These are phyloP conservation scores for Candida yuanshanica DNA, from an alignment of 805 yeast species.

Conservation along the genomic window DNA sequence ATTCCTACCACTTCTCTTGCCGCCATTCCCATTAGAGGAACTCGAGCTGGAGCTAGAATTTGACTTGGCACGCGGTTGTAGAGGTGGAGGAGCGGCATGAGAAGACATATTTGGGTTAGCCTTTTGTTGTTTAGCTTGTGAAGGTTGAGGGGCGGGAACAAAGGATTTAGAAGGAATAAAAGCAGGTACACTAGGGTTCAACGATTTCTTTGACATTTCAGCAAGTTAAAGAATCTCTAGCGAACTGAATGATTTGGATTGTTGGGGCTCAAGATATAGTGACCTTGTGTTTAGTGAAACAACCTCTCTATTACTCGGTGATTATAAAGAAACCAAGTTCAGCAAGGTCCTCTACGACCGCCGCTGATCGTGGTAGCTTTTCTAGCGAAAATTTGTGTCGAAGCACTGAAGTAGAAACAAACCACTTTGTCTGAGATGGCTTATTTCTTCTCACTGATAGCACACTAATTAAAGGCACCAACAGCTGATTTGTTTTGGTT, in stretches of 20 bases:
- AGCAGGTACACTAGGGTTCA: constrained; percentile 15
- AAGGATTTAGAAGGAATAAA: constrained; percentile 14
- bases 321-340: too few relatives aligned
- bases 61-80: constrained; percentile 1
- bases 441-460: not conserved
- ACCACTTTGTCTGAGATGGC: constrained; percentile 1
- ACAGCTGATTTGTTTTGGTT: not conserved
- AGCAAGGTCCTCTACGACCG: too few relatives aligned
- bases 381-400: too few relatives aligned
- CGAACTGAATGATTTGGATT: too few relatives aligned
- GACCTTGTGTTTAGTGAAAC: too few relatives aligned
- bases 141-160: not conserved
- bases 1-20: constrained; percentile 1
- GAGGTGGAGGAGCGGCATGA: constrained; percentile 16
- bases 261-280: too few relatives aligned
- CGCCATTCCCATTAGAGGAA: constrained; percentile 2
- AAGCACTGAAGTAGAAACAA: not conserved
- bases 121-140: constrained; percentile 2
- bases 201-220: constrained; percentile 14
- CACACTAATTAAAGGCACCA: not conserved
- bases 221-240: too few relatives aligned
- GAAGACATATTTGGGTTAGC: constrained; percentile 13
- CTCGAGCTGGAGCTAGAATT: not conserved
- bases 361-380: too few relatives aligned
- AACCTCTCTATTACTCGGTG: too few relatives aligned